Evolutionary conservation across 257 asterid genomes (phyloP).

Genomic region (Linderniella brevidens): DNA sequence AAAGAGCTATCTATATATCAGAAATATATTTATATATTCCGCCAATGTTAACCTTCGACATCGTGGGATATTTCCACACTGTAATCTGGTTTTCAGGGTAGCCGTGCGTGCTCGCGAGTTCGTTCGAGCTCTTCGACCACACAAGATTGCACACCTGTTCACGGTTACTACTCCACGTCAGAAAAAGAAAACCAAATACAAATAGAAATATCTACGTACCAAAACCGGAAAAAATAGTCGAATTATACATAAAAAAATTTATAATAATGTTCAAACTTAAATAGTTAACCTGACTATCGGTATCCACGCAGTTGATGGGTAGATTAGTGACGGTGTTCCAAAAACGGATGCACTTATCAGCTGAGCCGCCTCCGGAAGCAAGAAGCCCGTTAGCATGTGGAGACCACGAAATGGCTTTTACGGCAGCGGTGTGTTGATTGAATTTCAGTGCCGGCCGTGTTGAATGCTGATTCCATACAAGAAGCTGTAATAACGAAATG

Average conservation of each 20-base stretch:
- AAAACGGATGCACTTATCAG: constrained; percentile 88
- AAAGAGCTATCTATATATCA: neutral
- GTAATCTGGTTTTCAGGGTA: constrained; percentile 4
- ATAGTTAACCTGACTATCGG: constrained; percentile 81
- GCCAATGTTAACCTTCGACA: constrained; percentile 4
- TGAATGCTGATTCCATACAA: constrained; percentile 90
- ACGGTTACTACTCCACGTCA: too few relatives aligned
- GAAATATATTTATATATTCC: too few relatives aligned
- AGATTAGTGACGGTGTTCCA: constrained; percentile 89
- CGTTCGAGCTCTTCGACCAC: constrained; percentile 5
- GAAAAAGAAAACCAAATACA: too few relatives aligned
- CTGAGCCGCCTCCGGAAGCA: constrained; percentile 98
- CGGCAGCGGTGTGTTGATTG: constrained; percentile 96
- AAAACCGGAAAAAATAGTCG: too few relatives aligned
- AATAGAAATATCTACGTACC: too few relatives aligned
- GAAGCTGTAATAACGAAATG: constrained; percentile 25
- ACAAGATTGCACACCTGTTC: constrained; percentile 58
- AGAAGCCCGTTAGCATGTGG: constrained; percentile 98
- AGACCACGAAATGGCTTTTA: constrained; percentile 97
- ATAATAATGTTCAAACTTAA: too few relatives aligned
- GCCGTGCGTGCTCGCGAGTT: constrained; percentile 5
- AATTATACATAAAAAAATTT: too few relatives aligned
- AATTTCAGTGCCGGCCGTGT: constrained; percentile 72
- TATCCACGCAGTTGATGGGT: constrained; percentile 75
- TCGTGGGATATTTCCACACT: constrained; percentile 7